These are phyloP conservation scores for Colletotrichum sidae DNA, from an alignment of 2,329 filamentous ascomycete species.

Conservation along the genomic window DNA sequence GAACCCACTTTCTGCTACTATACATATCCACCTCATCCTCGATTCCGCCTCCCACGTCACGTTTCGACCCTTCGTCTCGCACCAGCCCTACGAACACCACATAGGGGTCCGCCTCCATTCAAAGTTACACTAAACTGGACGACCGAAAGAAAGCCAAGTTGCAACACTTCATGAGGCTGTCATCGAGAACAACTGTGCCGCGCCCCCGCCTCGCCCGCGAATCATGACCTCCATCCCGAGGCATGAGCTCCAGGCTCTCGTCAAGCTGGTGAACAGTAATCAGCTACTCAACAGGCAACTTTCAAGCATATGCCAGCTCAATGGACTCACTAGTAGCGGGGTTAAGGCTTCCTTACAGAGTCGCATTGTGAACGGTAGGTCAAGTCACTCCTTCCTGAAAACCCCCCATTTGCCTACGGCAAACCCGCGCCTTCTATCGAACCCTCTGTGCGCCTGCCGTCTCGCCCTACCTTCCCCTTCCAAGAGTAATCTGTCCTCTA, in stretches of 20 bases:
- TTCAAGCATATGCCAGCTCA: slow-evolving; percentile 79
- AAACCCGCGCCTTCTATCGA: too few species aligned
- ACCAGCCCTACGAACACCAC: slow-evolving; percentile 31
- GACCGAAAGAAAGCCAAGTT: too few species aligned
- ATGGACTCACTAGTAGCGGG: slow-evolving; percentile 81
- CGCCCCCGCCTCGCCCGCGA: slow-evolving; percentile 28
- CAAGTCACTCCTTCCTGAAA: slow-evolving; percentile 20
- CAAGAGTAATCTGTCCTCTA: too few species aligned
- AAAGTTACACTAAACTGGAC: too few species aligned
- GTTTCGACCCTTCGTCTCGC: neutral
- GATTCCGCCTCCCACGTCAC: neutral
- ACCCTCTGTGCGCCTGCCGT: too few species aligned
- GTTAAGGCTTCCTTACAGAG: slow-evolving; percentile 86
- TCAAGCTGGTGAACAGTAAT: slow-evolving; percentile 56
- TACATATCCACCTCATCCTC: neutral
- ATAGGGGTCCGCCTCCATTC: neutral
- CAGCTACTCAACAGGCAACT: slow-evolving; percentile 72
- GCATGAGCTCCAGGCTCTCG: slow-evolving; percentile 58
- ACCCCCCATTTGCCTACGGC: too few species aligned
- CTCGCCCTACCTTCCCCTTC: too few species aligned
- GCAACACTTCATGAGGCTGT: slow-evolving; percentile 35
- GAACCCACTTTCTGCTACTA: too few species aligned
- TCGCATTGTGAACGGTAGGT: slow-evolving; percentile 83
- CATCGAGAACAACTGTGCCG: slow-evolving; percentile 26
- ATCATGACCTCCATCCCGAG: slow-evolving; percentile 46